These are phyloP conservation scores for Rhodotorula sp. DNA, from an alignment of 1,284 basidiomycete species.

Conservation along the genomic window DNA sequence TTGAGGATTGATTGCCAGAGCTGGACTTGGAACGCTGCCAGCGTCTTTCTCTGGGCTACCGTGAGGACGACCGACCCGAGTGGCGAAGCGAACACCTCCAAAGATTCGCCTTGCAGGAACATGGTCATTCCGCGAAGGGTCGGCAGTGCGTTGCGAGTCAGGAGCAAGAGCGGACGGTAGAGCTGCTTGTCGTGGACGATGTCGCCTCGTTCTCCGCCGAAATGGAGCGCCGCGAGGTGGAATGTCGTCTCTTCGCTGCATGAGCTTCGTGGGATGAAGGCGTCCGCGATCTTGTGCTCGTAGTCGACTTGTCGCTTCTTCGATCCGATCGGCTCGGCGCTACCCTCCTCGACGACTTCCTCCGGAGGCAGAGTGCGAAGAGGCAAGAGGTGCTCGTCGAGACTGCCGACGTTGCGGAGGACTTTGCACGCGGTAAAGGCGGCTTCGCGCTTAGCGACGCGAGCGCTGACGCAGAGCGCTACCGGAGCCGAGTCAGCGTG, in stretches of 20 bases:
- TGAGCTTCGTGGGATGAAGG: neutral
- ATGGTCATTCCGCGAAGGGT: neutral
- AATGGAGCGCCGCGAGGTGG: conserved; percentile 7
- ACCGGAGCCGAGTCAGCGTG: too few relatives aligned
- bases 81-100: neutral
- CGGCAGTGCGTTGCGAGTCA: conserved; percentile 11
- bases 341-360: conserved; percentile 1
- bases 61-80: neutral
- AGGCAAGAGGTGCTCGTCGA: conserved; percentile 24
- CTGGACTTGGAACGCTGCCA: neutral
- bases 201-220: conserved; percentile 6
- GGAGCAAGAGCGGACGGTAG: conserved; percentile 17
- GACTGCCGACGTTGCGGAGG: conserved; percentile 1
- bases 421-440: conserved; percentile 9
- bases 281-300: conserved; percentile 2
- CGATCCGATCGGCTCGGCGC: conserved; percentile 8
- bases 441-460: conserved; percentile 14
- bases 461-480: neutral
- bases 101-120: conserved; percentile 4
- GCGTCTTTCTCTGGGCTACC: conserved; percentile 1
- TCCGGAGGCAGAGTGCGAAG: conserved; percentile 1
- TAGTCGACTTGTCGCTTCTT: conserved; percentile 15
- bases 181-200: neutral
- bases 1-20: conserved; percentile 6
- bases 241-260: conserved; percentile 6